phyloP scores from a whole-genome alignment of 2,329 filamentous ascomycete genomes.

The Xylaria sp. region DNA sequence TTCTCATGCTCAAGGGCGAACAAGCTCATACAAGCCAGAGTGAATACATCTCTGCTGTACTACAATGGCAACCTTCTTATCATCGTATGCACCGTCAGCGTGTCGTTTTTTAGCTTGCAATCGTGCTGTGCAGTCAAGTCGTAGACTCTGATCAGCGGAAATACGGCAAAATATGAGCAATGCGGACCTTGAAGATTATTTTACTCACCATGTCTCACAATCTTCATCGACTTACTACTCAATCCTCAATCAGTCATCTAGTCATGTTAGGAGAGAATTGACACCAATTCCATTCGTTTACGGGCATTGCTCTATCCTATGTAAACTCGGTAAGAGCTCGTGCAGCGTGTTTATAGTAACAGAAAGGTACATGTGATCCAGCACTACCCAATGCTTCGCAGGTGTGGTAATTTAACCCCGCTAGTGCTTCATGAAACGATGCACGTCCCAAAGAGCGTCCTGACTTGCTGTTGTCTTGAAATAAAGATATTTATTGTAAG shows the following conservation, averaged over 20 bases:
- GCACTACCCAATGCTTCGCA: neutral
- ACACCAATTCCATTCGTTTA: neutral
- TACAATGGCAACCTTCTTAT: slow-evolving; percentile 66
- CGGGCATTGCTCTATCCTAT: neutral
- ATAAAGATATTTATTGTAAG: too few relatives aligned
- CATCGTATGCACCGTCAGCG: slow-evolving; percentile 72
- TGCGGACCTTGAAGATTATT: neutral
- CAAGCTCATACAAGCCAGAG: slow-evolving; percentile 74
- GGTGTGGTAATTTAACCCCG: neutral
- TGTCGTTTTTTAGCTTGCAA: slow-evolving; percentile 53
- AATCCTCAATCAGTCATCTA: neutral
- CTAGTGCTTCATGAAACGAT: neutral
- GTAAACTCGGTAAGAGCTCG: neutral
- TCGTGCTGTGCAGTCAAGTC: slow-evolving; percentile 64
- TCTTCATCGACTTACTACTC: neutral
- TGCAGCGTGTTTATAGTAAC: neutral
- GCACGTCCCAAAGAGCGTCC: neutral
- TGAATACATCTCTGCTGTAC: slow-evolving; percentile 73
- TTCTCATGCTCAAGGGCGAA: slow-evolving; percentile 67
- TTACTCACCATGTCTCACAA: neutral
- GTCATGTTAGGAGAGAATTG: neutral
- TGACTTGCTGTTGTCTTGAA: neutral
- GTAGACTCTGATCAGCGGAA: slow-evolving; percentile 40
- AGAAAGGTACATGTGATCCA: neutral
- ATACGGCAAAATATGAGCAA: neutral